These are phyloP conservation scores for Xylariaceae sp. DNA, from an alignment of 2,329 filamentous ascomycete species.

Conservation along the genomic window DNA sequence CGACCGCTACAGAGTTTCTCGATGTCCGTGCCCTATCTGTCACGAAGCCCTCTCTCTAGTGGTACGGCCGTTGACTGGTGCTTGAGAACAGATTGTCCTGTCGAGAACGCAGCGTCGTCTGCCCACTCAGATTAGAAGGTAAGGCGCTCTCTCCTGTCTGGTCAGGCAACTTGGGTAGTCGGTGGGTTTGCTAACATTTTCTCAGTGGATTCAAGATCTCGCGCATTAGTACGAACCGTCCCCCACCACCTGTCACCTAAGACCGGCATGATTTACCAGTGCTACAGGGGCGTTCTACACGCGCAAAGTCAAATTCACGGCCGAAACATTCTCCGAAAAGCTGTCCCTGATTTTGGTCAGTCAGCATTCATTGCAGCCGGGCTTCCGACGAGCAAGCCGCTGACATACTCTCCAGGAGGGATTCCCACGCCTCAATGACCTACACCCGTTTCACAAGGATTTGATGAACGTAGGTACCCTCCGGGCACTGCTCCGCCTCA, in stretches of 20 bases:
- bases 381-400: neutral
- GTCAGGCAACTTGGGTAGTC: too few species aligned
- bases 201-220: slow-evolving; percentile 83
- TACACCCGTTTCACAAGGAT: slow-evolving; percentile 86
- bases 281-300: slow-evolving; percentile 72
- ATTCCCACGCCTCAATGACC: slow-evolving; percentile 87
- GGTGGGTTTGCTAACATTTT: slow-evolving; percentile 4
- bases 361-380: neutral
- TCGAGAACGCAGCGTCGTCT: slow-evolving; percentile 87
- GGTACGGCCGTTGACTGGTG: slow-evolving; percentile 4
- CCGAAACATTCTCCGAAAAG: slow-evolving; percentile 95
- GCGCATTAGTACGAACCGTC: slow-evolving; percentile 57
- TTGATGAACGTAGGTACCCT: slow-evolving; percentile 50
- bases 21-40: slow-evolving; percentile 48
- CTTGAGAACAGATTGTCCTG: slow-evolving; percentile 58
- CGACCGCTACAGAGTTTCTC: slow-evolving; percentile 90
- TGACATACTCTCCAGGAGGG: slow-evolving; percentile 45
- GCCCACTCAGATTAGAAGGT: slow-evolving; percentile 79
- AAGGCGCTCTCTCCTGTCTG: neutral
- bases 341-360: slow-evolving; percentile 39
- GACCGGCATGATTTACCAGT: slow-evolving; percentile 5
- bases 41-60: neutral
- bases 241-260: neutral
- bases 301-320: slow-evolving; percentile 95
- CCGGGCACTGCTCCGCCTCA: neutral